phyloP scores from a whole-genome alignment of 164 flowering plant genomes.

The Aristolochia californica region DNA sequence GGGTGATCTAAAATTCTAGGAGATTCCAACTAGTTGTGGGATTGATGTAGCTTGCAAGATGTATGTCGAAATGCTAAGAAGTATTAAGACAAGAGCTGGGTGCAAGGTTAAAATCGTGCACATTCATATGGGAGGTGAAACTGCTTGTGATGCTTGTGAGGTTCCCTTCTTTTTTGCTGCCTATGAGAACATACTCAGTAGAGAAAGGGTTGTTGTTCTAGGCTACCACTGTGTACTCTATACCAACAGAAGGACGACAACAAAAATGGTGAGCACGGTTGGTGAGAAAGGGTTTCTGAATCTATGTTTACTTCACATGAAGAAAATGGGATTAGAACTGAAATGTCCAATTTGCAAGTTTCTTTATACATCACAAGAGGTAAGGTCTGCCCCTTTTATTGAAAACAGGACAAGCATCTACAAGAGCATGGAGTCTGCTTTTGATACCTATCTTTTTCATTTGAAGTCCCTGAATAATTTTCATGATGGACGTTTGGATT shows the following conservation, averaged over 20 bases:
- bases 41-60: too few species aligned
- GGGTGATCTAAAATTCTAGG: too few species aligned
- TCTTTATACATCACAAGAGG: slow-evolving; percentile 20
- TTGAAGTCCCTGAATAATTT: slow-evolving; percentile 1
- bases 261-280: neutral
- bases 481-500: neutral
- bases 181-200: too few species aligned
- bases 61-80: too few species aligned
- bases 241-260: neutral
- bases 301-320: slow-evolving; percentile 9
- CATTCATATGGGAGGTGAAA: too few species aligned
- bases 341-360: slow-evolving; percentile 28
- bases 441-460: slow-evolving; percentile 20
- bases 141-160: too few species aligned
- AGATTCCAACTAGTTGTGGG: too few species aligned
- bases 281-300: slow-evolving; percentile 2
- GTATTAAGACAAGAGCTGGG: too few species aligned
- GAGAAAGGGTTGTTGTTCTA: too few species aligned
- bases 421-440: slow-evolving; percentile 37
- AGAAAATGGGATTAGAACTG: slow-evolving; percentile 12
- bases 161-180: too few species aligned
- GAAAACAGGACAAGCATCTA: slow-evolving; percentile 44
- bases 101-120: too few species aligned
- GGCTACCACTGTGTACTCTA: too few species aligned
- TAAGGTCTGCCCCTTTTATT: slow-evolving; percentile 34